Conservation (phyloP, 106 monocot species). For the Dendrobium chrysotoxum region DNA sequence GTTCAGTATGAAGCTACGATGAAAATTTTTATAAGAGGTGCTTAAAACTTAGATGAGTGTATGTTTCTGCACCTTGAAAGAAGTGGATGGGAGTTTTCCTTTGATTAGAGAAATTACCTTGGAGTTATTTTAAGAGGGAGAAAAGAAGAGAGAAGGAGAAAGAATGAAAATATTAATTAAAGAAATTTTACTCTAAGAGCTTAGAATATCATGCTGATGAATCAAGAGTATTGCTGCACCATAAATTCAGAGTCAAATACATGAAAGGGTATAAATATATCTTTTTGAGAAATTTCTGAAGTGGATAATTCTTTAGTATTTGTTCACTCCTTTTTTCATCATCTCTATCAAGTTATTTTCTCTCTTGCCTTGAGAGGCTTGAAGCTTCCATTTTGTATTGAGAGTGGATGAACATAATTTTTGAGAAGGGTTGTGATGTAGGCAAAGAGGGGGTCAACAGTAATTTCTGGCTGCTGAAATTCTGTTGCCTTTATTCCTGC, state of each 20-base stretch:
- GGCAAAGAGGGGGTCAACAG: too few species aligned
- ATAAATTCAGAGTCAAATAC: not conserved
- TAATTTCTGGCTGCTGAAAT: too few species aligned
- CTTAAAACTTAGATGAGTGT: not conserved
- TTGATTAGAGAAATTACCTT: not conserved
- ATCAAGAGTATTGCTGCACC: not conserved
- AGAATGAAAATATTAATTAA: not conserved
- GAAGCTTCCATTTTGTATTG: too few species aligned
- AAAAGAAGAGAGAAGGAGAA: not conserved
- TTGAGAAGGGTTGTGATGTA: too few species aligned
- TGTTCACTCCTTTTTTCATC: not conserved
- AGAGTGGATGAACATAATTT: too few species aligned
- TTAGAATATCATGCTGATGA: not conserved
- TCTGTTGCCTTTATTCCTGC: too few species aligned
- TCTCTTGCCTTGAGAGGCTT: too few species aligned
- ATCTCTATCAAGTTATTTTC: too few species aligned
- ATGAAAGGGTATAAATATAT: not conserved
- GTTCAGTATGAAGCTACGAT: not conserved
- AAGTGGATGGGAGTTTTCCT: not conserved
- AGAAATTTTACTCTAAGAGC: not conserved
- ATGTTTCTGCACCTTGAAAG: not conserved
- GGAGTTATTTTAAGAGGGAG: not conserved
- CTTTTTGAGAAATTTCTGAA: not conserved
- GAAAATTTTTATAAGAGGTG: not conserved
- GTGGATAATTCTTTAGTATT: not conserved